phyloP scores from a whole-genome alignment of 2,329 filamentous ascomycete genomes.

The Pseudogymnoascus sp. region DNA sequence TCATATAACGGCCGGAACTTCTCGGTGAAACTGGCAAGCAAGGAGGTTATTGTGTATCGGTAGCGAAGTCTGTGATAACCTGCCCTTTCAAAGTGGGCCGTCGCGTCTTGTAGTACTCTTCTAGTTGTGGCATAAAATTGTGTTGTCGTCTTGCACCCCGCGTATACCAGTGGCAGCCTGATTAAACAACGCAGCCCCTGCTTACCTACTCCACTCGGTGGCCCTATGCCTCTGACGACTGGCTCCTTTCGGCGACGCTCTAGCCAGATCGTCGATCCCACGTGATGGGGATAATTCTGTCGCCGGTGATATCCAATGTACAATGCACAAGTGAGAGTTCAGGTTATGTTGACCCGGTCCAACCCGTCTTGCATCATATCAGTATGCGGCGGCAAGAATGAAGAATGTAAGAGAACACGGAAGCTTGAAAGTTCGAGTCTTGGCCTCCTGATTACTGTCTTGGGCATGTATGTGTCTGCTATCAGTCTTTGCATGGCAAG shows the following conservation, averaged over 20 bases:
- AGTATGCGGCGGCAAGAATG: not conserved
- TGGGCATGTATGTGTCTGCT: not conserved
- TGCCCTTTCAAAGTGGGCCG: not conserved
- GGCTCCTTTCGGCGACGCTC: not conserved
- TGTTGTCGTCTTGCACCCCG: not conserved
- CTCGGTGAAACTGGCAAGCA: not conserved
- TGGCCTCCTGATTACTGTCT: not conserved
- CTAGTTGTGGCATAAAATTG: not conserved
- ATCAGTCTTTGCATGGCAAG: not conserved
- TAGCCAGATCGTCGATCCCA: not conserved
- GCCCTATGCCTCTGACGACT: not conserved
- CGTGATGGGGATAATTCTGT: not conserved
- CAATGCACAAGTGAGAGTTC: not conserved
- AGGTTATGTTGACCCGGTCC: not conserved
- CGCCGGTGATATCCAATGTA: not conserved
- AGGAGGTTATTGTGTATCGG: conserved; percentile 1
- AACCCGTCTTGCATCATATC: not conserved
- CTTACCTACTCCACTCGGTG: not conserved
- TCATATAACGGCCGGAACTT: not conserved
- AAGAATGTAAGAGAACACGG: not conserved
- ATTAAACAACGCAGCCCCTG: not conserved
- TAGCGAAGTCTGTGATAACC: not conserved
- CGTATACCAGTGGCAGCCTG: not conserved
- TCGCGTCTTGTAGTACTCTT: not conserved
- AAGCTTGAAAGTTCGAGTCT: not conserved